Evolutionary conservation across 345 rosid species (phyloP), one percentile per base, ranked within the genome.

Genomic region (Excoecaria cochinchinensis): DNA sequence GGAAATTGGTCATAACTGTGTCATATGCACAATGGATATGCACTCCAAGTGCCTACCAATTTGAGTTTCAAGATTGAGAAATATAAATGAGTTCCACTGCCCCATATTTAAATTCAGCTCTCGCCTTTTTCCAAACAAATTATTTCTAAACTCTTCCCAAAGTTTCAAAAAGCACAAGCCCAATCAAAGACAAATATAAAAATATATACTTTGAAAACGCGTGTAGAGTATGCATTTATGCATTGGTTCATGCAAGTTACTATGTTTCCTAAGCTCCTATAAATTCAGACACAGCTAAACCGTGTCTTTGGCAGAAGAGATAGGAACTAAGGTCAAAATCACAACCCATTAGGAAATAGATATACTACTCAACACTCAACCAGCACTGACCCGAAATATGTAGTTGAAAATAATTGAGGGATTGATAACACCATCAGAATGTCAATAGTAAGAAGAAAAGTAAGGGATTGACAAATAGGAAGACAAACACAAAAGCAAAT

Each of bases 401-500:
- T 21, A 25, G 5, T 44, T 58, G 48, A 66, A 44, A 31, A 25
- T 8, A 0, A 21, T 46, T 3, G 25, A 7, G 24, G n/a, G 21
- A 24, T 17, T 17, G 44, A 69, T 21, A 55, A 3, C 39, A 48
- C 36, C 24, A 72, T 22, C 21, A 73, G 19, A 36, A 62, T 46
- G 25, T 6, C 36, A 48, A 48, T 52, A 31, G 11, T 17, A 36
- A 61, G 40, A 5, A 40, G 15, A 59, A 56, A 4, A 10, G 25
- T 57, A 8, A 44, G 51, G 38, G 66, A 44, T 39, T 42, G n/a
- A 17, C 25, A 31, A 52, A 55, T 5, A 39, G 74, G 63, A 25
- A 39, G 50, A 51, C 46, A 71, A 58, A 48, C 12, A 68, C 50
- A 40, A 77, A 22, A 65, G 52, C 57, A 56, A 47, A n/a, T 67